A percentile compares a stretch with the other conserved stretches of the same genome.
Evolutionary conservation across 495 filamentous ascomycete genomes (phyloP).

Genomic region (Penicillium verhagenii): DNA sequence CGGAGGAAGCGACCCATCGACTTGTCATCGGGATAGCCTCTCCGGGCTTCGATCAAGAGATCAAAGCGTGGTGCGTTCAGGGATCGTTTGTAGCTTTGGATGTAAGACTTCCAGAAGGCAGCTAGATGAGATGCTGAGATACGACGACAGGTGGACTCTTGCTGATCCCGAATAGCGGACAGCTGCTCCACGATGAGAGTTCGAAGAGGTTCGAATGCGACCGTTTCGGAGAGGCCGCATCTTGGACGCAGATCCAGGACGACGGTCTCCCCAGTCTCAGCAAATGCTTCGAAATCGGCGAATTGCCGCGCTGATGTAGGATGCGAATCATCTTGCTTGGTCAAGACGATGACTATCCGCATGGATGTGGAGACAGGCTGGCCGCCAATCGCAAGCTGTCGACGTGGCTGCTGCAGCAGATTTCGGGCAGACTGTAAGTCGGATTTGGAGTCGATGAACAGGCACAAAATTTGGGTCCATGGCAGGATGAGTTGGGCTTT

Average conservation of each 20-base stretch:
- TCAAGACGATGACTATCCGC: slow-evolving; percentile 10
- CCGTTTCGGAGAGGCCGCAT: slow-evolving; percentile 5
- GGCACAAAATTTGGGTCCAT: slow-evolving; percentile 14
- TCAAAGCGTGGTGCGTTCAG: not conserved
- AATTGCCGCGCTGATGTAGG: not conserved
- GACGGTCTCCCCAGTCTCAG: not conserved
- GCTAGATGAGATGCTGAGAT: slow-evolving; percentile 7
- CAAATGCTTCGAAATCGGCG: not conserved
- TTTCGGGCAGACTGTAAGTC: slow-evolving; percentile 3
- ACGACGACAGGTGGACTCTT: not conserved
- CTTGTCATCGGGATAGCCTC: not conserved
- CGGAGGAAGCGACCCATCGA: not conserved
- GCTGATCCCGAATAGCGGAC: not conserved
- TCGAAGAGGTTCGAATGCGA: slow-evolving; percentile 4
- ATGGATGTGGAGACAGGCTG: not conserved
- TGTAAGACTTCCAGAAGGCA: slow-evolving; percentile 6
- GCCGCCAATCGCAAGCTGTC: slow-evolving; percentile 2
- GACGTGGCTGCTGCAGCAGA: slow-evolving; percentile 5
- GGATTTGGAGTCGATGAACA: slow-evolving; percentile 8
- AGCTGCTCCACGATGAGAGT: not conserved
- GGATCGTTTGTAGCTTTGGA: not conserved
- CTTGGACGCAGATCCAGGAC: slow-evolving; percentile 10
- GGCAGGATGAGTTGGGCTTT: slow-evolving; percentile 9
- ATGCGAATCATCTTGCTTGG: not conserved
- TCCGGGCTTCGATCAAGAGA: slow-evolving; percentile 5